Conservation (phyloP, 257 asterid genomes). For the Cynanchum wilfordii region DNA sequence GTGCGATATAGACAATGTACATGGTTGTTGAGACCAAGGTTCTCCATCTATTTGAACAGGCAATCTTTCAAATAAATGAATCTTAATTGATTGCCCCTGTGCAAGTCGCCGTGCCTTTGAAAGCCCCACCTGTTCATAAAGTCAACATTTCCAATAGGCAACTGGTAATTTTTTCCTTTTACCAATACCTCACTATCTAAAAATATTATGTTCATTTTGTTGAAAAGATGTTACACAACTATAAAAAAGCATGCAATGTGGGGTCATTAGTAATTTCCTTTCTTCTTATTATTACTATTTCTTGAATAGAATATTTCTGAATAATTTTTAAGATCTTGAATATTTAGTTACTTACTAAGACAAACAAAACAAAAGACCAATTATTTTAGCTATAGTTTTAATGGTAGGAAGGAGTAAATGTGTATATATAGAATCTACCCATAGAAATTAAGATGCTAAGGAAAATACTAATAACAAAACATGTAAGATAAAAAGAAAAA, state of each 20-base stretch:
- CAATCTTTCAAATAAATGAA: constrained; percentile 76
- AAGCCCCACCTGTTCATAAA: constrained; percentile 71
- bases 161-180: background rate
- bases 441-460: too few relatives aligned
- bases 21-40: constrained; percentile 94
- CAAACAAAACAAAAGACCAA: too few relatives aligned
- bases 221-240: background rate
- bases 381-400: background rate
- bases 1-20: constrained; percentile 75
- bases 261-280: background rate
- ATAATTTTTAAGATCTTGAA: background rate
- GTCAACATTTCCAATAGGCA: background rate
- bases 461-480: too few relatives aligned
- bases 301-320: background rate
- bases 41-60: constrained; percentile 98
- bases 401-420: background rate
- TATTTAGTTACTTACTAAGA: background rate
- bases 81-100: constrained; percentile 89
- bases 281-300: background rate
- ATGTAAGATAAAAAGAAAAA: too few relatives aligned
- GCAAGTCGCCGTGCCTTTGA: constrained; percentile 96
- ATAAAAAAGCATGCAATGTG: background rate
- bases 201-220: background rate
- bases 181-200: too few relatives aligned
- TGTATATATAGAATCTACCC: too few relatives aligned